Conservation (phyloP, 495 filamentous ascomycete genomes). For the Tuber umbilicatum region DNA sequence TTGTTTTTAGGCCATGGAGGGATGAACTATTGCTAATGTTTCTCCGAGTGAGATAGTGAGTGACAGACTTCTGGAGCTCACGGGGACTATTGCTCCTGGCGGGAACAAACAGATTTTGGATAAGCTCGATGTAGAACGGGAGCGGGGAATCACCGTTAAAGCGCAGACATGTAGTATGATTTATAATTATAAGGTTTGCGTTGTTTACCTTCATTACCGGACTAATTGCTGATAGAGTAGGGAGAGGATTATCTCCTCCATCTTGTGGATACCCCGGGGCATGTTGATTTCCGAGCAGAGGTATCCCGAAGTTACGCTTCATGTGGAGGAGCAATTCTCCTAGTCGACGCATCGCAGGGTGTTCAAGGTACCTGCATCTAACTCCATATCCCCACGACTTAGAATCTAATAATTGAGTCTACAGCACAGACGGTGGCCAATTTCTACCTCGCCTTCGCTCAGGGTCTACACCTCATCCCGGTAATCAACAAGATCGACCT, state of each 20-base stretch:
- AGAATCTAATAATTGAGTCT: slow-evolving; percentile 13
- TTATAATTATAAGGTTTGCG: slow-evolving; percentile 57
- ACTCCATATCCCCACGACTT: not conserved
- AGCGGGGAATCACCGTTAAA: slow-evolving; percentile 96
- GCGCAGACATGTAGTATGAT: slow-evolving; percentile 98
- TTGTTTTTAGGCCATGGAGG: not conserved
- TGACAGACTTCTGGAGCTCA: slow-evolving; percentile 87
- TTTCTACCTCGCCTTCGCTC: slow-evolving; percentile 93
- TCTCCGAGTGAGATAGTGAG: slow-evolving; percentile 47
- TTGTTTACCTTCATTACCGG: not conserved
- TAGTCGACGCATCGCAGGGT: slow-evolving; percentile 64
- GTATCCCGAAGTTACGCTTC: slow-evolving; percentile 90
- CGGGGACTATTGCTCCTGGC: slow-evolving; percentile 81
- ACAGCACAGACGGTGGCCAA: slow-evolving; percentile 63
- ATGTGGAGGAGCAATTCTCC: slow-evolving; percentile 83
- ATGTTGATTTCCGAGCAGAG: slow-evolving; percentile 96
- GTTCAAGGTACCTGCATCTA: slow-evolving; percentile 36
- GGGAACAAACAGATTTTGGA: slow-evolving; percentile 93
- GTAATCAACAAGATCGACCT: slow-evolving; percentile 96
- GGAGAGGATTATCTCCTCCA: slow-evolving; percentile 88
- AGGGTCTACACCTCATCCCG: slow-evolving; percentile 77
- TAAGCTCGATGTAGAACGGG: slow-evolving; percentile 92
- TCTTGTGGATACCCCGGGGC: slow-evolving; percentile 92
- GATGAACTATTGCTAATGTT: not conserved
- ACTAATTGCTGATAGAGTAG: slow-evolving; percentile 38